Evolutionary conservation across 345 rosid genomes (phyloP).

Genomic region (Murraya paniculata): DNA sequence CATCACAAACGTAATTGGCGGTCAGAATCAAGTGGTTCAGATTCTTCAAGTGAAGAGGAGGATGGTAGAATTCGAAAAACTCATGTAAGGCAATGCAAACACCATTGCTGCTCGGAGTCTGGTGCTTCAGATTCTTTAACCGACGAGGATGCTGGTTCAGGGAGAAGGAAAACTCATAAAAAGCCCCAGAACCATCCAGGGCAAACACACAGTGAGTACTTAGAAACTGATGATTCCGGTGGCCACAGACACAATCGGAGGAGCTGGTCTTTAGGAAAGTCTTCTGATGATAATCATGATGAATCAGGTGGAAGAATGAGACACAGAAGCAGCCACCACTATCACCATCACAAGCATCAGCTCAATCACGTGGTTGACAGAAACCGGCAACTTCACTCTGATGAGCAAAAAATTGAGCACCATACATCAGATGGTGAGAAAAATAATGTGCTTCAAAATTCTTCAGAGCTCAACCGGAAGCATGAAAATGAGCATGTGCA

Average conservation of each 20-base stretch:
- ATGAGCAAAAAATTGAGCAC: neutral
- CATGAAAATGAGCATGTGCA: neutral
- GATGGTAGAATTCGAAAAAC: conserved; percentile 29
- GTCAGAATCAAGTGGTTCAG: conserved; percentile 25
- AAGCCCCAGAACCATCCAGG: conserved; percentile 25
- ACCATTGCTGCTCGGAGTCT: conserved; percentile 24
- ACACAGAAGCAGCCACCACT: conserved; percentile 24
- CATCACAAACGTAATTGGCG: conserved; percentile 24
- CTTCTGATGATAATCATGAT: conserved; percentile 34
- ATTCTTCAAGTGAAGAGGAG: conserved; percentile 30
- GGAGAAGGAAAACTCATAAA: conserved; percentile 21
- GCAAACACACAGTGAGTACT: conserved; percentile 14
- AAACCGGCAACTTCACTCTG: neutral
- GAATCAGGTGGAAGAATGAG: conserved; percentile 21
- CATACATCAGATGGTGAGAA: conserved; percentile 9
- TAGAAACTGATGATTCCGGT: conserved; percentile 30
- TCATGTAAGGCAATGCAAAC: conserved; percentile 35
- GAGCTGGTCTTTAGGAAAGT: conserved; percentile 33
- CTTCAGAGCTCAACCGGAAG: conserved; percentile 16
- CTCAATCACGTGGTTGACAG: conserved; percentile 12
- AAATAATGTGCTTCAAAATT: neutral
- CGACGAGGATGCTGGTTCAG: conserved; percentile 27
- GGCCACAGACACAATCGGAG: conserved; percentile 4
- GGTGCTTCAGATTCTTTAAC: conserved; percentile 31
- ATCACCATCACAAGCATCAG: conserved; percentile 27